These are phyloP conservation scores for Xylaria sp. DNA, from an alignment of 2,329 filamentous ascomycete genomes.

Conservation along the genomic window DNA sequence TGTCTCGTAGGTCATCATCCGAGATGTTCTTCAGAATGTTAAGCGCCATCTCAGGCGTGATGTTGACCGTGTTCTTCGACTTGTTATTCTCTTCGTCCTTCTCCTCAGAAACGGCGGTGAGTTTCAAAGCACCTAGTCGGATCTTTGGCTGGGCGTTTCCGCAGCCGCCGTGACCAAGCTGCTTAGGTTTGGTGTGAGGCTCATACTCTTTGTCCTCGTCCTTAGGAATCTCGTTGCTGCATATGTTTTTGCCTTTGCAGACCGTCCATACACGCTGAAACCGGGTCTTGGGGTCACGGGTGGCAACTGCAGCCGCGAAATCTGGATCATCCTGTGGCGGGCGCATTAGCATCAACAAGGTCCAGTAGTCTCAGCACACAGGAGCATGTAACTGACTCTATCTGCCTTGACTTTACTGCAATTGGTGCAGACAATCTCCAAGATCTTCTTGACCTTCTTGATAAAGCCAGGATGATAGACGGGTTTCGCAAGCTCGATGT, in stretches of 20 bases:
- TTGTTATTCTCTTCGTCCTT: conserved; percentile 80
- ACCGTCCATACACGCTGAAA: conserved; percentile 93
- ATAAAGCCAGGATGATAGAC: conserved; percentile 97
- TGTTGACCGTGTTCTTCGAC: conserved; percentile 80
- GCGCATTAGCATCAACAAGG: conserved; percentile 68
- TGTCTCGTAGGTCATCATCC: conserved; percentile 81
- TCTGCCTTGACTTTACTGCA: conserved; percentile 98
- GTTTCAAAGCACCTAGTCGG: conserved; percentile 84
- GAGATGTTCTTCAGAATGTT: conserved; percentile 88
- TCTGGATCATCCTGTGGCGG: conserved; percentile 80
- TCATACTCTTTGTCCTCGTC: conserved; percentile 77
- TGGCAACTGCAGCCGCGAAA: conserved; percentile 82
- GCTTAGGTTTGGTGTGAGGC: conserved; percentile 63
- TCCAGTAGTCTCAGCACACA: conserved; percentile 64
- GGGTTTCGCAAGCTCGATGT: conserved; percentile 96
- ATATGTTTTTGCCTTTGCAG: conserved; percentile 88
- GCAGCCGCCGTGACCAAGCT: conserved; percentile 84
- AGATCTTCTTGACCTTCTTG: conserved; percentile 98
- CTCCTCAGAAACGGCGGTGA: conserved; percentile 80
- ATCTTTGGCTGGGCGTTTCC: conserved; percentile 91
- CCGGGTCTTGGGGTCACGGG: conserved; percentile 91
- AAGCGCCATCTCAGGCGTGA: conserved; percentile 86
- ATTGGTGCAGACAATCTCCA: conserved; percentile 99
- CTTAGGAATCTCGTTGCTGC: conserved; percentile 81
- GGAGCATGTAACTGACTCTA: conserved; percentile 86